Evolutionary conservation across 371 early-diverging fungal species (phyloP), one percentile per base, ranked within the genome.

Genomic region (Mortierella sp.): DNA sequence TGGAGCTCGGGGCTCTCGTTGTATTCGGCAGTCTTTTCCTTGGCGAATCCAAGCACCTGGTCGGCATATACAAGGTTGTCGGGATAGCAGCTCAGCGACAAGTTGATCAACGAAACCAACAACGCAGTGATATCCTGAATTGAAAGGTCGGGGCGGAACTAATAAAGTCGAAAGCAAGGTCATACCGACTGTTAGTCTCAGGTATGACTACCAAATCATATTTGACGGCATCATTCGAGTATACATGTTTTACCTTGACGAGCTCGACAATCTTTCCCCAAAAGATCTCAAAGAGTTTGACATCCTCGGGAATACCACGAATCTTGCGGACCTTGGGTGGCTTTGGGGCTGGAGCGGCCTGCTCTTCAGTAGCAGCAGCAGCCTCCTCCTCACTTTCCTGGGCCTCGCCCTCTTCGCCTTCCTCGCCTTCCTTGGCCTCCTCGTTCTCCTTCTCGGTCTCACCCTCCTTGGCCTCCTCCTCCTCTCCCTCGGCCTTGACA

Each of bases 31-130:
- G 91, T 87, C 80, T 92, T 90, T 39, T 88, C 92, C 70, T 90
- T 92, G 40, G 96, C 94, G 88, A 95, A 97, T 5, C 91, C 93
- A 34, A 98, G 89, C 50, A 99, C 94, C 79, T 92, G 91, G 85
- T 97, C 97, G 4, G 97, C 94, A 71, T 97, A 94, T 45, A 92
- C 94, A 34, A 95, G 79, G 39, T 91, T 91, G 19, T 96, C 95
- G 19, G 98, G 97, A 73, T 97, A 97, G 82, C 98, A 97, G 63
- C 96, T 94, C n/a, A 98, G 85, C 19, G 97, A 94, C 61, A 99
- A 84, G 68, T 97, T 95, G 69, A 93, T 90, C 73, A 97, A 87
- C 0, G 97, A 96, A 4, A 94, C 93, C 44, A 96, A 86, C 44
- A 99, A 87, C 0, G 97, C 95, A 31, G 96, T 93, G 26, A 96